phyloP scores from a whole-genome alignment of 805 yeast genomes.

The Sugiyamaella smithiae region DNA sequence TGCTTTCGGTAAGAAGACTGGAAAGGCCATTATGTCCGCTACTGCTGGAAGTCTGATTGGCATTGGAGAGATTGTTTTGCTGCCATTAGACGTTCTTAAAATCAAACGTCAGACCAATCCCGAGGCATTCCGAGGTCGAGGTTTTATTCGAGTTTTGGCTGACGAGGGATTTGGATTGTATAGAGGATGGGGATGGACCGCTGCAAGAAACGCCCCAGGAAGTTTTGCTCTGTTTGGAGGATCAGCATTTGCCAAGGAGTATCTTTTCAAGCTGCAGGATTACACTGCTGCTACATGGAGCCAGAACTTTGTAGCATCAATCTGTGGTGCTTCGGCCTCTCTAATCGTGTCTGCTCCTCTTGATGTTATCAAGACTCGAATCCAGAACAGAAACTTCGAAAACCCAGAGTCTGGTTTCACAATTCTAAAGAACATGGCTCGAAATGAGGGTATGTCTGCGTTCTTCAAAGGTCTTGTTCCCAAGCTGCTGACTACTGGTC shows the following conservation, averaged over 20 bases:
- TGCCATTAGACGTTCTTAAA: slow-evolving; percentile 94
- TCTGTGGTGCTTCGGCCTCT: slow-evolving; percentile 95
- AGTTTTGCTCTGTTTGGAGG: slow-evolving; percentile 98
- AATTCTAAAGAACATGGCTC: slow-evolving; percentile 87
- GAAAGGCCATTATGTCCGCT: slow-evolving; percentile 95
- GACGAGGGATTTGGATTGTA: slow-evolving; percentile 95
- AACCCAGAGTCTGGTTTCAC: slow-evolving; percentile 92
- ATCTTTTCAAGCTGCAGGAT: slow-evolving; percentile 79
- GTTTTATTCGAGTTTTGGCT: slow-evolving; percentile 74
- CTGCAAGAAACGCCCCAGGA: slow-evolving; percentile 99
- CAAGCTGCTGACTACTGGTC: slow-evolving; percentile 95
- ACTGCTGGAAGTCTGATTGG: slow-evolving; percentile 97
- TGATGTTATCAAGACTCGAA: slow-evolving; percentile 97
- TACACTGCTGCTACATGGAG: slow-evolving; percentile 90
- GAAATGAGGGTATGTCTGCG: slow-evolving; percentile 83
- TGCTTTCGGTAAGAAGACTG: slow-evolving; percentile 87
- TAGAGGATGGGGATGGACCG: slow-evolving; percentile 99
- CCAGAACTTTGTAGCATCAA: slow-evolving; percentile 92
- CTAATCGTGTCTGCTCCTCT: slow-evolving; percentile 95
- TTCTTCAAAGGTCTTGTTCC: slow-evolving; percentile 98
- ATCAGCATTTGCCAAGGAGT: slow-evolving; percentile 97
- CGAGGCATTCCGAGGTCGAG: slow-evolving; percentile 98
- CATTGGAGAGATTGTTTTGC: slow-evolving; percentile 92
- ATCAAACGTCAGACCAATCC: slow-evolving; percentile 99
- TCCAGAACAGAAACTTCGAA: slow-evolving; percentile 94